A percentile compares a stretch with the other conserved stretches of the same genome.
phyloP scores from a whole-genome alignment of 108 stramenopile genomes.

The Nitzschia inconspicua region DNA sequence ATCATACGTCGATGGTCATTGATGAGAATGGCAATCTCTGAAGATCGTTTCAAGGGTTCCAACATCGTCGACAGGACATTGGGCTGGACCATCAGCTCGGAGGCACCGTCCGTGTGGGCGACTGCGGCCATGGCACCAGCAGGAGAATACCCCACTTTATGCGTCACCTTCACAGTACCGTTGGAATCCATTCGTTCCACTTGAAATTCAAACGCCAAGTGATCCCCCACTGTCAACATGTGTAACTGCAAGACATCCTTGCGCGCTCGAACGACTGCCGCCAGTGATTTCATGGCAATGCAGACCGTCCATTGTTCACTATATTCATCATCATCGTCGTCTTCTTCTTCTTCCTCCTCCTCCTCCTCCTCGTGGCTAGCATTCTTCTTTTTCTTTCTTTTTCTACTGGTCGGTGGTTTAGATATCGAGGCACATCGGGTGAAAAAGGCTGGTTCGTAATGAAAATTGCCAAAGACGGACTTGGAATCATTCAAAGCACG shows the following conservation, averaged over 20 bases:
- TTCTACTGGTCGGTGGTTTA: constrained; percentile 13
- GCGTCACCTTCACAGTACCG: constrained; percentile 44
- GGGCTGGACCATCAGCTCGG: constrained; percentile 69
- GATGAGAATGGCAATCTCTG: constrained; percentile 64
- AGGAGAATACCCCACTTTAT: constrained; percentile 58
- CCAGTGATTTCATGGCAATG: constrained; percentile 62
- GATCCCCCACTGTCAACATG: constrained; percentile 27
- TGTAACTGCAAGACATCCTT: constrained; percentile 64
- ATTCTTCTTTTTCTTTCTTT: constrained; percentile 2
- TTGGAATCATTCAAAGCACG: constrained; percentile 83
- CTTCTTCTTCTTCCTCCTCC: background rate
- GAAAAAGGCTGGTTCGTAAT: constrained; percentile 60
- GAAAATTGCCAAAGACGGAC: constrained; percentile 64
- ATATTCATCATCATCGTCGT: constrained; percentile 5
- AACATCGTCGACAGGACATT: constrained; percentile 58
- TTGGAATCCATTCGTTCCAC: constrained; percentile 17
- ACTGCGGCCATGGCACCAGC: constrained; percentile 61
- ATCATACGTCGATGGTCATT: constrained; percentile 39
- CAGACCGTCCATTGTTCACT: constrained; percentile 70
- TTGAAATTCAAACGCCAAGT: constrained; percentile 66
- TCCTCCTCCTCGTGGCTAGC: background rate
- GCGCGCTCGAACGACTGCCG: constrained; percentile 56
- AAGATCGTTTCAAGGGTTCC: constrained; percentile 59
- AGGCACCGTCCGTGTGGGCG: constrained; percentile 41
- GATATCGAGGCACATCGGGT: constrained; percentile 38